phyloP scores from a whole-genome alignment of 139 green algal genomes.

The Diplosphaera chodatii region DNA sequence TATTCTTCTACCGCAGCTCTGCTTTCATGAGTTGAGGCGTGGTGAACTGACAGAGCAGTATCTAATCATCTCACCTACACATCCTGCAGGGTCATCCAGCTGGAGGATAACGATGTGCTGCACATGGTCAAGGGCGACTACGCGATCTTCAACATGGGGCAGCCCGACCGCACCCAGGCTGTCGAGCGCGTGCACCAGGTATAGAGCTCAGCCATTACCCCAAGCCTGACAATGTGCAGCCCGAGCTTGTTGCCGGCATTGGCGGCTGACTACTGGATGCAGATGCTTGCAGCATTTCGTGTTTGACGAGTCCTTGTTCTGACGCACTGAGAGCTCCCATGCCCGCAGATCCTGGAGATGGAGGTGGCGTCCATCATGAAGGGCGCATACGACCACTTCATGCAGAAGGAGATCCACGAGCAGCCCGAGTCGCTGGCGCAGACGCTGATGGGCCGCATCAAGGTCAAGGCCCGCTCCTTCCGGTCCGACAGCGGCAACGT shows the following conservation, averaged over 20 bases:
- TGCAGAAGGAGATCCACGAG: slow-evolving; percentile 57
- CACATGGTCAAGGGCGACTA: slow-evolving; percentile 69
- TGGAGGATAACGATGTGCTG: slow-evolving; percentile 95
- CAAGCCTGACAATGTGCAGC: no score
- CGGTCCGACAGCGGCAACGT: no score
- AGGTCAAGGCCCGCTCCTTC: slow-evolving; percentile 6
- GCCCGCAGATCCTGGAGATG: slow-evolving; percentile 51
- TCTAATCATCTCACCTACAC: no score
- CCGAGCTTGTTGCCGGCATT: no score
- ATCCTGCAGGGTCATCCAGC: slow-evolving; percentile 73
- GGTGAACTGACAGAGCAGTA: no score
- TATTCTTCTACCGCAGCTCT: no score
- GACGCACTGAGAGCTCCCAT: no score
- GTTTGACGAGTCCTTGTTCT: no score
- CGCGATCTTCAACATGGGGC: slow-evolving; percentile 63
- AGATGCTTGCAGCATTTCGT: no score
- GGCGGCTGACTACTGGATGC: no score
- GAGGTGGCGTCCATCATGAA: slow-evolving; percentile 73
- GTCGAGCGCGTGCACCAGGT: slow-evolving; percentile 51
- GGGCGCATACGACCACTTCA: slow-evolving; percentile 63
- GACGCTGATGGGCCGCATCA: slow-evolving; percentile 17
- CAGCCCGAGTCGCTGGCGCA: slow-evolving; percentile 47
- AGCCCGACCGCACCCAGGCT: slow-evolving; percentile 24
- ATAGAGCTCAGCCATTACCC: no score
- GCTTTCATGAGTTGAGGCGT: no score